phyloP scores from a whole-genome alignment of 108 stramenopile species.

The Parmales sp. region DNA sequence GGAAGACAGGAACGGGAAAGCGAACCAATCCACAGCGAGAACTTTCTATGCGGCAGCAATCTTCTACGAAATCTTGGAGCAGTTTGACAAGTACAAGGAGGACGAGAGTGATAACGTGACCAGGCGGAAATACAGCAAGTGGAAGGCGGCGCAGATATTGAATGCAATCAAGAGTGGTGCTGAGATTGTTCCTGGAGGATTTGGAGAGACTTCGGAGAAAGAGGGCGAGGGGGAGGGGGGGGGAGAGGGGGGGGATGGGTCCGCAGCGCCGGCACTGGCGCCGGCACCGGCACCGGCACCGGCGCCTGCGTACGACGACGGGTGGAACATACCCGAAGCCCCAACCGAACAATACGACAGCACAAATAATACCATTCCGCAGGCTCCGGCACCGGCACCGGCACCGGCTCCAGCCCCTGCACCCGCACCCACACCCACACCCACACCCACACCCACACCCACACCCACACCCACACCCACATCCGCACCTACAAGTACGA shows the following conservation, averaged over 20 bases:
- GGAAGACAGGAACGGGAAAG: constrained; percentile 61
- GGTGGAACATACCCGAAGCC: too few relatives aligned
- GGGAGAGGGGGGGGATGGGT: background rate
- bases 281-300: background rate
- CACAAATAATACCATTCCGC: too few relatives aligned
- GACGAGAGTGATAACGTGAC: constrained; percentile 17
- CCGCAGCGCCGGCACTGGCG: background rate
- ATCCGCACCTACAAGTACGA: too few relatives aligned
- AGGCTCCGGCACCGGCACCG: too few relatives aligned
- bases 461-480: too few relatives aligned
- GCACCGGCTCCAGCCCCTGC: too few relatives aligned
- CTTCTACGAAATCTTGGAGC: constrained; percentile 77
- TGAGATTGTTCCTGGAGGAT: constrained; percentile 62
- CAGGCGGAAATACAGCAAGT: constrained; percentile 62
- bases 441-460: too few relatives aligned
- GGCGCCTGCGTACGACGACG: background rate
- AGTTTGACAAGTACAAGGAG: constrained; percentile 45
- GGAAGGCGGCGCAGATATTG: constrained; percentile 86
- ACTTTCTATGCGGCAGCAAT: constrained; percentile 82
- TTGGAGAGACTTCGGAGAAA: constrained; percentile 24
- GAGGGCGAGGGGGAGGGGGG: constrained; percentile 13
- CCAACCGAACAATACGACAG: too few relatives aligned
- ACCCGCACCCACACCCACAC: too few relatives aligned
- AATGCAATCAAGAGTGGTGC: constrained; percentile 84
- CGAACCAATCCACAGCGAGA: constrained; percentile 65